Base-by-base conservation (phyloP, 1,139 yeast species). In the Meyerozyma athensensis region DNA sequence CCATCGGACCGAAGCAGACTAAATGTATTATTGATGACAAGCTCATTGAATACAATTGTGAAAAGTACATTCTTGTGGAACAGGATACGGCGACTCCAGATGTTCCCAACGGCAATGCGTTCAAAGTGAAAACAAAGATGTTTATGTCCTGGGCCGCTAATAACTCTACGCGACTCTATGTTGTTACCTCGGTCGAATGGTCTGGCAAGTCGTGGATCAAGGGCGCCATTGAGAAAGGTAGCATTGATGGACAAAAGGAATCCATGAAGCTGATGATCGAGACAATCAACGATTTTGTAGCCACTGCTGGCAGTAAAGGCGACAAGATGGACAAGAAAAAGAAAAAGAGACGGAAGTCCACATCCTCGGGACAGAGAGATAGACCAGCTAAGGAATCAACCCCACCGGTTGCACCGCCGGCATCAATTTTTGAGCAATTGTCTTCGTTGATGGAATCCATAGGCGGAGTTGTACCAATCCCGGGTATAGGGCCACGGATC, bases 1-100 rank as follows among this genome's bases (percentile, higher is more conserved):
- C 96, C 0, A 79, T 94, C 41, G 98, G 98, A 0, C 98, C 98
- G 5, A 92, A 90, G 53, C 96, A 90, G 55, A 90, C 98, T 3
- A 77, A 74, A 48, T 94, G 98, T 64, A 54, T 73, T 12, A 79
- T 87, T 39, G 79, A 80, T 2, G 99, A 94, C 50, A 71, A 74
- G 7, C 61, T 86, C 35, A 80, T 82, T 41, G 71, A 73, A 34
- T 77, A 71, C 60, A 86, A 86, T 53, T 60, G 80, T 34, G 75
- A 80, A 10, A 63, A 71, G 22, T 67, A 62, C 42, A 72, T 83
- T 30, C 63, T 75, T 26, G 81, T 86, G 3, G 73, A 77, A 28
- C 90, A 85, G 49, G 57, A 73, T 1, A 85, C 96, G 0, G 71
- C 71, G 18, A 85, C 96, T 0, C 98, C 97, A 0, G 97, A 92